Evolutionary conservation across 1,284 basidiomycete genomes (phyloP).

Genomic region (Sparassis latifolia): DNA sequence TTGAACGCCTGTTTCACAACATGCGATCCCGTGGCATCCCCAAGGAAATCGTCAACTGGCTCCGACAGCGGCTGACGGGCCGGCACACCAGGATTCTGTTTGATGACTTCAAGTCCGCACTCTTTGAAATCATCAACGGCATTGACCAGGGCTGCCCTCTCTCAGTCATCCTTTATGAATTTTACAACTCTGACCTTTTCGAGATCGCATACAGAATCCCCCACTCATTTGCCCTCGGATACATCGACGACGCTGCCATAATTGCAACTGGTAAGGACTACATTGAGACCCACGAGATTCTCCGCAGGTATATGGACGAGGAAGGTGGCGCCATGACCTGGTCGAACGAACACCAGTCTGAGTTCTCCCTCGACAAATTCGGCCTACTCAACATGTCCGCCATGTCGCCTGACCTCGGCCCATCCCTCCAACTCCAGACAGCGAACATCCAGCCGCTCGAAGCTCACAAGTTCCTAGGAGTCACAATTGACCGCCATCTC

Average conservation of each 20-base stretch:
- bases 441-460: no score
- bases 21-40: slow-evolving; percentile 24
- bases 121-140: slow-evolving; percentile 21
- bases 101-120: slow-evolving; percentile 22
- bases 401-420: no score
- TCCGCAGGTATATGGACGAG: slow-evolving; percentile 10
- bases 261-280: slow-evolving; percentile 13
- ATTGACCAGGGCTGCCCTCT: slow-evolving; percentile 29
- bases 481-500: no score
- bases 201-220: slow-evolving; percentile 15
- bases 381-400: slow-evolving; percentile 3
- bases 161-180: slow-evolving; percentile 24
- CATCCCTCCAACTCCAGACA: no score
- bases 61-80: slow-evolving; percentile 17
- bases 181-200: slow-evolving; percentile 27
- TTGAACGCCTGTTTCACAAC: slow-evolving; percentile 25
- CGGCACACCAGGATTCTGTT: slow-evolving; percentile 21
- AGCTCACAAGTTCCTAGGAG: no score
- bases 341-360: background rate
- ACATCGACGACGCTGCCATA: slow-evolving; percentile 9
- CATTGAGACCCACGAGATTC: slow-evolving; percentile 12
- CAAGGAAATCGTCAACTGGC: slow-evolving; percentile 15
- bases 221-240: slow-evolving; percentile 21
- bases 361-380: slow-evolving; percentile 9
- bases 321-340: no score